Conservation (phyloP, 2,329 filamentous ascomycete species). For the Hypoxylon rubiginosum region DNA sequence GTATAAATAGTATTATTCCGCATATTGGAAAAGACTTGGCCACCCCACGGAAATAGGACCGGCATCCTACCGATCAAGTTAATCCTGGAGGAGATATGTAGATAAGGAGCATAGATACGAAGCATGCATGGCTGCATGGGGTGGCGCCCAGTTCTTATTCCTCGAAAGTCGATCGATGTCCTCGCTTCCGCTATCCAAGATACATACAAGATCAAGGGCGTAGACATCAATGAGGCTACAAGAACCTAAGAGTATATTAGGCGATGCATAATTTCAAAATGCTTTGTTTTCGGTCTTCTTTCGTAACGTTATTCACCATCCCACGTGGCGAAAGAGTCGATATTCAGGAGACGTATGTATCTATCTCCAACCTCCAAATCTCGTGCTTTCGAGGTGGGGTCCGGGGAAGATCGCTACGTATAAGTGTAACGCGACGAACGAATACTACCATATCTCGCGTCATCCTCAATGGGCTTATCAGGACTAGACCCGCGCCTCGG, state of each 20-base stretch:
- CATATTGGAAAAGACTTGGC: neutral
- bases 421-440: neutral
- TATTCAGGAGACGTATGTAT: neutral
- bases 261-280: neutral
- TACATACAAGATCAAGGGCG: neutral
- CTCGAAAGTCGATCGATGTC: neutral
- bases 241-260: too few species aligned
- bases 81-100: constrained; percentile 14
- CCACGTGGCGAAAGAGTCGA: neutral
- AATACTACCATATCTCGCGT: neutral
- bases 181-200: constrained; percentile 4
- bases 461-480: constrained; percentile 20
- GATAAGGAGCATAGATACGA: constrained; percentile 21
- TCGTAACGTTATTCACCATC: neutral
- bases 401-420: constrained; percentile 25
- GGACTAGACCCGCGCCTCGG: constrained; percentile 5
- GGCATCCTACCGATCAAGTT: neutral
- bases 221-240: neutral
- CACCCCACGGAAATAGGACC: constrained; percentile 11
- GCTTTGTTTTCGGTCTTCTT: neutral
- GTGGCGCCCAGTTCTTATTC: constrained; percentile 11
- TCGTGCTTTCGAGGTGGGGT: constrained; percentile 21
- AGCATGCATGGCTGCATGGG: constrained; percentile 1
- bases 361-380: constrained; percentile 5
- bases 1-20: neutral